These are phyloP conservation scores for Trametopsis cervina DNA, from an alignment of 768 basidiomycete species.

Conservation along the genomic window DNA sequence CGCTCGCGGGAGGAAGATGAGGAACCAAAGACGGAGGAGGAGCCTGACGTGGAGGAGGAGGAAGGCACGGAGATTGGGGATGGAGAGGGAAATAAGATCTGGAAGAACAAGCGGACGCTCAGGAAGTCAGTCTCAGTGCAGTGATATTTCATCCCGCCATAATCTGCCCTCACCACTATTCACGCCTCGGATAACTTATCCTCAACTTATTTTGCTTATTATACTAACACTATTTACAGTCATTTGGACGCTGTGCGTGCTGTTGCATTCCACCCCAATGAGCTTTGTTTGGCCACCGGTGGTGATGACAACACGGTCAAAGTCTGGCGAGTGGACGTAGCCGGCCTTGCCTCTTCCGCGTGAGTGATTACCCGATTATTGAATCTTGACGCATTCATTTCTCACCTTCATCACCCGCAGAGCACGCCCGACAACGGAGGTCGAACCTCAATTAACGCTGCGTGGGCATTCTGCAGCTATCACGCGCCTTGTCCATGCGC, in stretches of 20 bases:
- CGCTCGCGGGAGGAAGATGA: constrained; percentile 56
- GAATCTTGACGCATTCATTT: too few relatives aligned
- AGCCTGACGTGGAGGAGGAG: constrained; percentile 59
- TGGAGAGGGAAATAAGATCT: constrained; percentile 64
- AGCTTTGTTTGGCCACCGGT: constrained; percentile 82
- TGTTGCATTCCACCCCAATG: constrained; percentile 82
- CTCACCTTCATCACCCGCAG: constrained; percentile 30
- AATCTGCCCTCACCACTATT: constrained; percentile 1
- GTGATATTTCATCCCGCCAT: background rate
- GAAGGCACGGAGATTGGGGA: constrained; percentile 52
- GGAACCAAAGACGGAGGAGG: constrained; percentile 62
- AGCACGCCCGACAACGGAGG: constrained; percentile 69
- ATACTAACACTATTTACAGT: constrained; percentile 34
- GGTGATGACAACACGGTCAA: constrained; percentile 96
- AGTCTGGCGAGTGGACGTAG: constrained; percentile 86
- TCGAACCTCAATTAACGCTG: constrained; percentile 88
- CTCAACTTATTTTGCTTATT: background rate
- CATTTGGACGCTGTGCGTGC: constrained; percentile 92
- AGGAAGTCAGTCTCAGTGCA: constrained; percentile 61
- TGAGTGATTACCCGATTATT: constrained; percentile 35
- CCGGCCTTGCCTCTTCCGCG: constrained; percentile 68
- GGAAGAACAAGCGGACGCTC: constrained; percentile 83
- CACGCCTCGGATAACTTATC: background rate
- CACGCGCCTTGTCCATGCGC: constrained; percentile 77
- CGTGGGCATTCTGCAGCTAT: constrained; percentile 91